Conservation (phyloP, 1,139 yeast species). For the Debaryomycetaceae sp. region DNA sequence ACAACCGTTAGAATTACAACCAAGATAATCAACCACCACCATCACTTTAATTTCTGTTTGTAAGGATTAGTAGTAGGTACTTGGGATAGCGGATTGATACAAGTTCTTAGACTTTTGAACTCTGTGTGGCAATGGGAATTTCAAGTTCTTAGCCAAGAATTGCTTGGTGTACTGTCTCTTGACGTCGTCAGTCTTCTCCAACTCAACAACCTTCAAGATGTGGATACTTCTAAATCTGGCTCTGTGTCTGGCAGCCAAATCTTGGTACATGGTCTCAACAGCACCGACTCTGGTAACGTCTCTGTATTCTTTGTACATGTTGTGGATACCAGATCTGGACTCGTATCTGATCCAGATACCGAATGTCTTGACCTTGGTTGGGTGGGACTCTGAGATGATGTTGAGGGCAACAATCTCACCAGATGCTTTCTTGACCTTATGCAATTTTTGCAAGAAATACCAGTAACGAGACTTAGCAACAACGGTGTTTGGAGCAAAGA, state of each 20-base stretch:
- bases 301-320: constrained; percentile 99
- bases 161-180: constrained; percentile 99
- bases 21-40: constrained; percentile 7
- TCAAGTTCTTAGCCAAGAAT: constrained; percentile 92
- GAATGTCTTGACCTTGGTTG: constrained; percentile 99
- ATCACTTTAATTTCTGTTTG: constrained; percentile 4
- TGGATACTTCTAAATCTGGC: constrained; percentile 99
- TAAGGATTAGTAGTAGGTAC: constrained; percentile 80
- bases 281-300: constrained; percentile 99
- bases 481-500: constrained; percentile 98
- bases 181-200: constrained; percentile 95
- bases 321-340: constrained; percentile 99
- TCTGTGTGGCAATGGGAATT: constrained; percentile 99
- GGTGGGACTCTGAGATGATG: constrained; percentile 89
- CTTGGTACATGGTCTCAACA: constrained; percentile 98
- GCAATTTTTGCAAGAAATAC: constrained; percentile 99
- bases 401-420: constrained; percentile 98
- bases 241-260: constrained; percentile 99
- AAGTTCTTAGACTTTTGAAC: constrained; percentile 85
- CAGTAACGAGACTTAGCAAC: constrained; percentile 99
- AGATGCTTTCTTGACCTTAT: constrained; percentile 99
- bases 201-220: constrained; percentile 98
- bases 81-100: constrained; percentile 90
- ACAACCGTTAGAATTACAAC: constrained; percentile 13
- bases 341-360: constrained; percentile 99